Conservation (phyloP, 2,329 filamentous ascomycete genomes). For the Fusarium compactum region DNA sequence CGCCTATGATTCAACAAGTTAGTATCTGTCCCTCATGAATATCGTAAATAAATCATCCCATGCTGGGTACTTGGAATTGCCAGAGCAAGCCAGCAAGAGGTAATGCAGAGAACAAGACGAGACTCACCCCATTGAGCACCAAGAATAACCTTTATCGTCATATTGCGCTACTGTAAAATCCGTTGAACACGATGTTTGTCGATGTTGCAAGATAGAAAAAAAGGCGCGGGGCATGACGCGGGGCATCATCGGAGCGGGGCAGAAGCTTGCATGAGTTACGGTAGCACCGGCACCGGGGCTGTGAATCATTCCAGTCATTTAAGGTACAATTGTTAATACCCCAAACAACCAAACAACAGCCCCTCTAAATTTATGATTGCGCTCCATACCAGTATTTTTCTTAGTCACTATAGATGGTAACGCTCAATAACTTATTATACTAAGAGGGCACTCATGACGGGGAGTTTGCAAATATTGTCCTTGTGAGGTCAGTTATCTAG, state of each 20-base stretch:
- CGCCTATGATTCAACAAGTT: slow-evolving; percentile 2
- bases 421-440: not conserved
- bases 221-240: slow-evolving; percentile 15
- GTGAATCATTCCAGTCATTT: slow-evolving; percentile 6
- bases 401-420: not conserved
- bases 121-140: slow-evolving; percentile 19
- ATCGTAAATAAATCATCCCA: not conserved
- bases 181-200: slow-evolving; percentile 15
- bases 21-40: slow-evolving; percentile 2
- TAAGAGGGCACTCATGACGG: not conserved
- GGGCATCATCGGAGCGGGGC: slow-evolving; percentile 18
- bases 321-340: not conserved
- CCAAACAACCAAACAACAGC: not conserved
- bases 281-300: slow-evolving; percentile 10
- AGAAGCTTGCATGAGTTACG: slow-evolving; percentile 6
- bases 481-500: not conserved
- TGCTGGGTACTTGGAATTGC: not conserved
- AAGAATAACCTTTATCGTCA: slow-evolving; percentile 17
- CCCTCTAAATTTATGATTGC: not conserved
- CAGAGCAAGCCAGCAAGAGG: not conserved
- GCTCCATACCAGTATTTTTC: not conserved
- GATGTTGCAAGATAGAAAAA: slow-evolving; percentile 19
- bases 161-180: slow-evolving; percentile 12
- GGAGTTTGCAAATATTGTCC: not conserved
- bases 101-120: too few species aligned